Base-by-base conservation (phyloP, 106 monocot species). In the Allium cepa region DNA sequence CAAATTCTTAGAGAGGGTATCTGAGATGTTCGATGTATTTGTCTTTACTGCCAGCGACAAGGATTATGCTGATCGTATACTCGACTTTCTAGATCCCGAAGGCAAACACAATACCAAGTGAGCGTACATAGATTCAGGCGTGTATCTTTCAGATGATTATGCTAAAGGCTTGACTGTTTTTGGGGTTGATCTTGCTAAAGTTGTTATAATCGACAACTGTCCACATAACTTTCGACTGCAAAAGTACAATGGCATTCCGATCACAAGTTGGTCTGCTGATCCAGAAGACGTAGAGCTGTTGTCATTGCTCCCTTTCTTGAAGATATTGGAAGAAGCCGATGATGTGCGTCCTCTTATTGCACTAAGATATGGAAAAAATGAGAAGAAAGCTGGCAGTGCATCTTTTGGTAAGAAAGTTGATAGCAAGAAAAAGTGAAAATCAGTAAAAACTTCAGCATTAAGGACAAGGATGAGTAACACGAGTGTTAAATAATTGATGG, bases 221-320 rank as follows among this genome's bases (percentile, higher is more conserved):
- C 78, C 78, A 8, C 82, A 78, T n/a, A n/a, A n/a, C n/a, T 94
- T 82, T 55, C 76, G 76, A 16, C 68, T 90, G 70, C 87, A 94
- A 90, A 82, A 86, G 64, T 83, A 87, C 72, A 90, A 90, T 51
- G 90, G 84, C 7, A 87, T 94, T 58, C 90, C 90, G 17, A 87
- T 94, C 36, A 76, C 81, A 82, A 94, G 90, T 60, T 90, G 89
- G 94, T 94, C 84, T 67, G 87, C 82, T 50, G 90, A 94, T 49
- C 90, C 83, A 52, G 73, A 75, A 46, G 94, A 94, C 69, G 67
- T 66, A 56, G 88, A 78, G 68, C 75, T 90, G 27, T 27, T 94
- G 49, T 71, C 81, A 55, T 59, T 93, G 55, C 81, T 93, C 71
- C 93, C 89, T 13, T 93, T 93, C 69, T 80, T 93, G 7, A 88